These are phyloP conservation scores for Clausena lansium DNA, from an alignment of 345 rosid genomes.

Conservation along the genomic window DNA sequence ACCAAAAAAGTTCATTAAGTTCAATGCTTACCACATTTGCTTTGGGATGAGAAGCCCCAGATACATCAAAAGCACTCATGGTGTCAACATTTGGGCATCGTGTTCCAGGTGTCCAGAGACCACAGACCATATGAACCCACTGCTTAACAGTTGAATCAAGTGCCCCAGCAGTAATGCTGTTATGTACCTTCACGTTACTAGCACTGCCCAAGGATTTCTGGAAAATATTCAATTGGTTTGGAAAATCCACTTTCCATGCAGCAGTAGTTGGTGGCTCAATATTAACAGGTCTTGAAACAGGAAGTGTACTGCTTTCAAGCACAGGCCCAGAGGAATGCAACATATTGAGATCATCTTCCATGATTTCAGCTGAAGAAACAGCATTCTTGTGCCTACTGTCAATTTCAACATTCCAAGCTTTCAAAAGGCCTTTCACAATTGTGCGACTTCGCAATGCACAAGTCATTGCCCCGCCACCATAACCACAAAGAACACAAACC, in stretches of 20 bases:
- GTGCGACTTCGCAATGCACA: slow-evolving; percentile 34
- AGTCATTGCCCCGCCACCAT: slow-evolving; percentile 55
- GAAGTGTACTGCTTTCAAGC: slow-evolving; percentile 11
- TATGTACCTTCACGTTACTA: slow-evolving; percentile 25
- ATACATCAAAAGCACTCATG: slow-evolving; percentile 57
- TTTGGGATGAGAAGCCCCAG: slow-evolving; percentile 31
- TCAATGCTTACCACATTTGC: slow-evolving; percentile 30
- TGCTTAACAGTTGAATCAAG: slow-evolving; percentile 44
- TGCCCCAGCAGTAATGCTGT: slow-evolving; percentile 39
- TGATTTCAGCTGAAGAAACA: slow-evolving; percentile 17
- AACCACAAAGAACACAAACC: slow-evolving; percentile 60
- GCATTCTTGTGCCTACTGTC: slow-evolving; percentile 21
- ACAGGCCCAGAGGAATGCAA: slow-evolving; percentile 17
- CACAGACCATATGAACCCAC: slow-evolving; percentile 63
- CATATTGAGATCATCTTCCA: slow-evolving; percentile 18
- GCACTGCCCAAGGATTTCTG: slow-evolving; percentile 10
- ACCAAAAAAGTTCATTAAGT: background rate
- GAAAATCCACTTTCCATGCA: slow-evolving; percentile 20
- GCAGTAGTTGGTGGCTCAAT: slow-evolving; percentile 24
- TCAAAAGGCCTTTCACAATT: slow-evolving; percentile 41
- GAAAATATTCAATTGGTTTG: slow-evolving; percentile 14
- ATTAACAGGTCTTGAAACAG: slow-evolving; percentile 23
- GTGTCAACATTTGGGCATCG: slow-evolving; percentile 53
- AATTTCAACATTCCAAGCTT: slow-evolving; percentile 38
- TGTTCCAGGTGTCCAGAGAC: slow-evolving; percentile 56